Conservation (phyloP, 495 filamentous ascomycete species). For the Bathelium albidoporum region DNA sequence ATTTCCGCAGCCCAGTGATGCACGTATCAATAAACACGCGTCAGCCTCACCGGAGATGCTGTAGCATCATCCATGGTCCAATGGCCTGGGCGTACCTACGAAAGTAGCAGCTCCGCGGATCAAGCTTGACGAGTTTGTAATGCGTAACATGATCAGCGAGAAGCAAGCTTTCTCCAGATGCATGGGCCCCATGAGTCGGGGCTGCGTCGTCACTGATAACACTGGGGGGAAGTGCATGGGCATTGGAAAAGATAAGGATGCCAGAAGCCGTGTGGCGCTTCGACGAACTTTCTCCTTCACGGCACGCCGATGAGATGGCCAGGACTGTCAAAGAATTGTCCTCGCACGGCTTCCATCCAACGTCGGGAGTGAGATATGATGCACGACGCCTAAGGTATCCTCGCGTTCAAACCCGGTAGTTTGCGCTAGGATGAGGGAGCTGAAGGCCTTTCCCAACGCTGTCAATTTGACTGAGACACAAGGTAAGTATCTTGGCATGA, state of each 20-base stretch:
- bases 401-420: too few relatives aligned
- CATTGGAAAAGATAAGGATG: constrained; percentile 6
- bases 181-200: neutral
- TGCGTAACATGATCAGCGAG: neutral
- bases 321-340: neutral
- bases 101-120: neutral
- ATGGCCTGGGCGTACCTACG: neutral
- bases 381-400: too few relatives aligned
- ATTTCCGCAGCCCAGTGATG: too few relatives aligned
- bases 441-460: too few relatives aligned
- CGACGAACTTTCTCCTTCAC: neutral
- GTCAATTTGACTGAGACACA: too few relatives aligned
- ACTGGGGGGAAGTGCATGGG: neutral
- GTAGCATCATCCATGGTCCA: neutral
- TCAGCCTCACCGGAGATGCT: too few relatives aligned
- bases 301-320: neutral
- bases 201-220: neutral
- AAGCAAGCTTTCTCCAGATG: neutral
- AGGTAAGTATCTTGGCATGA: too few relatives aligned
- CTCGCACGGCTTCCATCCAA: too few relatives aligned
- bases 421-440: too few relatives aligned
- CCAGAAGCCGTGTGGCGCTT: neutral
- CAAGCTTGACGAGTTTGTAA: neutral
- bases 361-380: too few relatives aligned
- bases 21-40: too few relatives aligned